Evolutionary conservation across 164 flowering plant genomes (phyloP).

Genomic region (Taxillus chinensis): DNA sequence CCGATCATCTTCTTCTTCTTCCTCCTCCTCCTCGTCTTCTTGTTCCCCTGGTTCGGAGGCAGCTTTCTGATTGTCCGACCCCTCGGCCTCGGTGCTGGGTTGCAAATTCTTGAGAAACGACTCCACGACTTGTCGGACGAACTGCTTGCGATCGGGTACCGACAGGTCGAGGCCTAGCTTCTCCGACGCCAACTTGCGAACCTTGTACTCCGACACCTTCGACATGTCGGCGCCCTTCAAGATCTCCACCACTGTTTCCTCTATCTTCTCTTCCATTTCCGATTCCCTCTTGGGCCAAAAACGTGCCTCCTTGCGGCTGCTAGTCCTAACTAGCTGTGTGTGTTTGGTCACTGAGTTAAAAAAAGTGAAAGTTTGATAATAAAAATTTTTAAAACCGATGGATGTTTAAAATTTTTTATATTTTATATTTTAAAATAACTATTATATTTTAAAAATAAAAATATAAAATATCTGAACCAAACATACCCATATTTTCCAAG

Average conservation of each 20-base stretch:
- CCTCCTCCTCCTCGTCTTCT: conserved; percentile 15
- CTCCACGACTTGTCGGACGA: conserved; percentile 45
- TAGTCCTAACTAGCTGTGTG: too few relatives aligned
- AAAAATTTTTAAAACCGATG: too few relatives aligned
- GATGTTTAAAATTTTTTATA: too few relatives aligned
- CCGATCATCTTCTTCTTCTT: conserved; percentile 10
- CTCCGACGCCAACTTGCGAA: conserved; percentile 46
- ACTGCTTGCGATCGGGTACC: conserved; percentile 26
- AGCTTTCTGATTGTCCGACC: conserved; percentile 2
- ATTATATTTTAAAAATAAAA: too few relatives aligned
- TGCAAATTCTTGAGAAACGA: conserved; percentile 34
- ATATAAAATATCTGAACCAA: too few relatives aligned
- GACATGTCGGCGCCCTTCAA: conserved; percentile 49
- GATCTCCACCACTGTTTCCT: conserved; percentile 36
- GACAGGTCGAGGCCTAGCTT: conserved; percentile 53
- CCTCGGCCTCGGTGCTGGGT: conserved; percentile 10
- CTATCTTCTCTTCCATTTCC: conserved; percentile 27
- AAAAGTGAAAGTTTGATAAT: too few relatives aligned
- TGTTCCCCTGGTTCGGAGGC: conserved; percentile 12
- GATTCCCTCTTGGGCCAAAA: conserved; percentile 23
- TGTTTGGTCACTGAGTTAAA: too few relatives aligned
- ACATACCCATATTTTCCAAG: too few relatives aligned
- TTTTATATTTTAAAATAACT: too few relatives aligned
- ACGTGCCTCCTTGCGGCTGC: too few relatives aligned
- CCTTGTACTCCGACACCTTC: conserved; percentile 52